Percentiles rank a stretch among this genome's conserved stretches.
Conservation (phyloP, 2,329 filamentous ascomycete genomes). For the Claviceps paspali region DNA sequence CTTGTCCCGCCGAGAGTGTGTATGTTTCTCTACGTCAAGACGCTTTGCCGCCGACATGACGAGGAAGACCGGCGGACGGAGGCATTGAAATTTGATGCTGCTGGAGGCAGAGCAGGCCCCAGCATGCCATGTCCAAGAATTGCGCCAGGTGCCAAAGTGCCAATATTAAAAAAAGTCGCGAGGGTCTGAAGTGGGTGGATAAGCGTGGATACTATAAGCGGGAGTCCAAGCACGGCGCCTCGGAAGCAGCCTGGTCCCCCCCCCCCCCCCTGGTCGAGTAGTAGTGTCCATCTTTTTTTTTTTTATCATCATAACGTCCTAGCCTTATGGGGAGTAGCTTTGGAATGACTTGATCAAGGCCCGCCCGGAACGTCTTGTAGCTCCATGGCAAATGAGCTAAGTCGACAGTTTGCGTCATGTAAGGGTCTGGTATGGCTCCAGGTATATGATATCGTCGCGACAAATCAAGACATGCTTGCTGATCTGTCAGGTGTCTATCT, state of each 20-base stretch:
- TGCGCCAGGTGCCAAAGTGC: background rate
- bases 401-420: background rate
- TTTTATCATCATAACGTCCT: too few relatives aligned
- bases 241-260: conserved; percentile 10
- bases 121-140: conserved; percentile 1
- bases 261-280: background rate
- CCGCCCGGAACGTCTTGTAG: conserved; percentile 3
- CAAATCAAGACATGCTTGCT: background rate
- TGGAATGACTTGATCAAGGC: conserved; percentile 1
- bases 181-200: conserved; percentile 8
- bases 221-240: conserved; percentile 11
- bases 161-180: conserved; percentile 1
- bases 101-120: too few relatives aligned
- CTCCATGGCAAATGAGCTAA: background rate
- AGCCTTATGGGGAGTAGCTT: conserved; percentile 5
- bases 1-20: too few relatives aligned
- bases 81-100: too few relatives aligned
- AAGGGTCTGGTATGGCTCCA: background rate
- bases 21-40: too few relatives aligned
- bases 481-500: background rate
- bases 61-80: too few relatives aligned
- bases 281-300: conserved; percentile 4
- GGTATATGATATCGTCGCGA: background rate
- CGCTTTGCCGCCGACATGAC: too few relatives aligned
- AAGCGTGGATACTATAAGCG: conserved; percentile 9